Evolutionary conservation across 495 filamentous ascomycete species (phyloP), one percentile per base, ranked within the genome.

Genomic region (Umbilicaria muhlenbergii): DNA sequence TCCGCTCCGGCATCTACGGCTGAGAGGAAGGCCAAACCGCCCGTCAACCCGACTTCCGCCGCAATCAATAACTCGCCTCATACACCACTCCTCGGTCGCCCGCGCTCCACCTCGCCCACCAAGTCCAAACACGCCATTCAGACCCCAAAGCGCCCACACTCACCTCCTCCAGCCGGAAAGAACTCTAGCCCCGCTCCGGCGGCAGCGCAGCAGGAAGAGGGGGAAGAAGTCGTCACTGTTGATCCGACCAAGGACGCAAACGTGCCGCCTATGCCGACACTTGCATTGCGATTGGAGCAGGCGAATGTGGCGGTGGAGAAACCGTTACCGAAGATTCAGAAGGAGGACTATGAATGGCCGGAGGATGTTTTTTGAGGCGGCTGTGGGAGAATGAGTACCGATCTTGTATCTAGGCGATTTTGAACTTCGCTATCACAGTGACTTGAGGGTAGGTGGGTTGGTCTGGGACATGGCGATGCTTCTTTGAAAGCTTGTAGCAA

Each of bases 361-460:
- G 65, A 67, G 34, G 68, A 70, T 50, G 59, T 70, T 11, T 71
- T 71, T 41, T 71, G 46, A 61, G 43, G 18, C 1, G n/a, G 37
- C n/a, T n/a, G n/a, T n/a, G n/a, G n/a, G n/a, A n/a, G n/a, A n/a
- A n/a, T n/a, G n/a, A n/a, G n/a, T n/a, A n/a, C n/a, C n/a, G n/a
- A n/a, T n/a, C n/a, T n/a, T n/a, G n/a, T n/a, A n/a, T n/a, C n/a
- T n/a, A n/a, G n/a, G n/a, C n/a, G n/a, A n/a, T n/a, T n/a, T n/a
- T n/a, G n/a, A n/a, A n/a, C n/a, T n/a, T n/a, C n/a, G n/a, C n/a
- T n/a, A n/a, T n/a, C n/a, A n/a, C n/a, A n/a, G n/a, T n/a, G n/a
- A n/a, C n/a, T n/a, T n/a, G n/a, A n/a, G n/a, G n/a, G n/a, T n/a
- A n/a, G n/a, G n/a, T n/a, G n/a, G n/a, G n/a, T n/a, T n/a, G n/a